Percentiles rank a stretch among this genome's conserved stretches.
Evolutionary conservation across 1,284 basidiomycete genomes (phyloP).

Genomic region (Heterobasidion parviporum): DNA sequence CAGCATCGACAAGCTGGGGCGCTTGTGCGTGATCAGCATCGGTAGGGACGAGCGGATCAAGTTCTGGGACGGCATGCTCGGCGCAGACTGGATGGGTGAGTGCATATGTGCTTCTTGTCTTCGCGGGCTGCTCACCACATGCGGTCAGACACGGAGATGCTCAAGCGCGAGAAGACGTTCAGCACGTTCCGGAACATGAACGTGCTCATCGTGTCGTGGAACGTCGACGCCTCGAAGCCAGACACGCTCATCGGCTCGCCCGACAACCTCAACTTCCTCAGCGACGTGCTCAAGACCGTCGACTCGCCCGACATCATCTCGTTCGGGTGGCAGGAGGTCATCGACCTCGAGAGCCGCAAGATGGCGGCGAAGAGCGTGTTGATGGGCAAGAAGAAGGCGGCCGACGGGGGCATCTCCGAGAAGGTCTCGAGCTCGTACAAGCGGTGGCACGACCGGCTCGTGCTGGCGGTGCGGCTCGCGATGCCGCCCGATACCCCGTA

Average conservation of each 20-base stretch:
- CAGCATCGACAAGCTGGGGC: slow-evolving; percentile 55
- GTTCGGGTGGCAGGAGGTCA: slow-evolving; percentile 94
- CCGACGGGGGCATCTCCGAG: slow-evolving; percentile 62
- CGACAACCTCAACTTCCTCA: slow-evolving; percentile 68
- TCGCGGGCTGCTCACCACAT: background rate
- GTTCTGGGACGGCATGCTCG: slow-evolving; percentile 89
- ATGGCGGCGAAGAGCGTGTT: slow-evolving; percentile 87
- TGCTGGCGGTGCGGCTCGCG: slow-evolving; percentile 59
- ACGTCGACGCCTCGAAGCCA: slow-evolving; percentile 85
- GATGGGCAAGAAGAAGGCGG: slow-evolving; percentile 63
- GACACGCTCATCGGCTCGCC: slow-evolving; percentile 51
- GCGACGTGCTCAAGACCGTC: slow-evolving; percentile 61
- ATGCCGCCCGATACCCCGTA: slow-evolving; percentile 69
- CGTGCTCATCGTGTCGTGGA: slow-evolving; percentile 88
- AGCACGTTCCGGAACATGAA: slow-evolving; percentile 75
- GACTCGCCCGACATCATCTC: slow-evolving; percentile 82
- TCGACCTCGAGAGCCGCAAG: slow-evolving; percentile 88
- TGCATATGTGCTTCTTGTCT: slow-evolving; percentile 10
- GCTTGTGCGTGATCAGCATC: slow-evolving; percentile 69
- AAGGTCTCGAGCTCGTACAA: slow-evolving; percentile 82
- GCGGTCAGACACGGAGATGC: slow-evolving; percentile 59
- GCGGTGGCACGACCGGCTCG: slow-evolving; percentile 81
- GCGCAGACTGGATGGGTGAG: slow-evolving; percentile 81
- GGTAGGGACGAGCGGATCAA: slow-evolving; percentile 71
- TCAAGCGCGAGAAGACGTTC: slow-evolving; percentile 70